Evolutionary conservation across 2,329 filamentous ascomycete species (phyloP).

Genomic region (Hypomyces rosellus): DNA sequence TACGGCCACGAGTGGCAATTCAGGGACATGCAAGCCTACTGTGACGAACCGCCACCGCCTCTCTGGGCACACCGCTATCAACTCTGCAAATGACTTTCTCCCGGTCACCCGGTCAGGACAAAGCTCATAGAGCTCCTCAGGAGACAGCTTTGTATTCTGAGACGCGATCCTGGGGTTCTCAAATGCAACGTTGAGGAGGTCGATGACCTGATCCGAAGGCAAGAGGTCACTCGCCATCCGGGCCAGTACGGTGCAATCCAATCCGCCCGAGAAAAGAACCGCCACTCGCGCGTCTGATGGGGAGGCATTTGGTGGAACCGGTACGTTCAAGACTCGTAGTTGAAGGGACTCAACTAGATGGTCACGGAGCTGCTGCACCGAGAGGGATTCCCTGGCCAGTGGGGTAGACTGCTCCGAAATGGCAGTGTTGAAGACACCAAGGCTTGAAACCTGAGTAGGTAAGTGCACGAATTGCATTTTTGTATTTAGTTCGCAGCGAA

Average conservation of each 20-base stretch:
- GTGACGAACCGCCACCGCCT: constrained; percentile 79
- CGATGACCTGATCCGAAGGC: constrained; percentile 62
- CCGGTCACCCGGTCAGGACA: constrained; percentile 91
- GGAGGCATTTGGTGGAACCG: constrained; percentile 41
- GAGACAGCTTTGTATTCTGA: constrained; percentile 34
- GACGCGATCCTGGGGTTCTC: constrained; percentile 77
- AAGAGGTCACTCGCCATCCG: constrained; percentile 73
- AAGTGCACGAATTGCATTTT: constrained; percentile 30
- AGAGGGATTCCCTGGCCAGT: constrained; percentile 31
- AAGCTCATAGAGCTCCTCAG: constrained; percentile 57
- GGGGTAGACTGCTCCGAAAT: constrained; percentile 29
- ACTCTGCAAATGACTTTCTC: constrained; percentile 69
- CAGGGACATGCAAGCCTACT: constrained; percentile 32
- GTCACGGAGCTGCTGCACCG: constrained; percentile 47
- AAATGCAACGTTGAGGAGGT: constrained; percentile 93
- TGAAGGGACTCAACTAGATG: constrained; percentile 56
- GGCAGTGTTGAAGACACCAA: constrained; percentile 46
- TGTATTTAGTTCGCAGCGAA: not conserved
- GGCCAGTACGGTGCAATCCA: constrained; percentile 87
- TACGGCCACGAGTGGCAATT: constrained; percentile 2
- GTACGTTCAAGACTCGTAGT: constrained; percentile 60
- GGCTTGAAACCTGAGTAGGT: constrained; percentile 45
- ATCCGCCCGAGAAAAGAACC: constrained; percentile 85
- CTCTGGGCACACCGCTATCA: constrained; percentile 59
- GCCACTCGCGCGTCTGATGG: constrained; percentile 53